These are phyloP conservation scores for Rubia yunnanensis DNA, from an alignment of 257 asterid genomes.

Conservation along the genomic window DNA sequence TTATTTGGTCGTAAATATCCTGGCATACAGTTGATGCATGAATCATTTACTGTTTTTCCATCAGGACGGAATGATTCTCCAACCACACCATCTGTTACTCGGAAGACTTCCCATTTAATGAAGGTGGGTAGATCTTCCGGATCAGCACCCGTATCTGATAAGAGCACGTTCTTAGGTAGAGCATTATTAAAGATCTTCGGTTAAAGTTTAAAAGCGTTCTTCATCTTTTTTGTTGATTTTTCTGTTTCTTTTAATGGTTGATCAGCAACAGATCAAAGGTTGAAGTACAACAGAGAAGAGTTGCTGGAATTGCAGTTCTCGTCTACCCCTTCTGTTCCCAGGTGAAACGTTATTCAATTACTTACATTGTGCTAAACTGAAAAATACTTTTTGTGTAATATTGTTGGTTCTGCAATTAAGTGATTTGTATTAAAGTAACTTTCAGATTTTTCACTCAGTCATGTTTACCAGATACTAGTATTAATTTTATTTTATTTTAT, in stretches of 20 bases:
- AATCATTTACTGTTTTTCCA: constrained; percentile 22
- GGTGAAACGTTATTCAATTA: constrained; percentile 16
- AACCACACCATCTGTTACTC: constrained; percentile 28
- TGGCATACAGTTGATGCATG: constrained; percentile 58
- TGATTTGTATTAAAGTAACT: too few relatives aligned
- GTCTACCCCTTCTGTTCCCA: constrained; percentile 19
- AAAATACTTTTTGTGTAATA: not conserved
- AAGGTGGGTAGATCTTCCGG: constrained; percentile 25
- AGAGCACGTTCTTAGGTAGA: constrained; percentile 40
- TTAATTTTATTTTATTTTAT: too few relatives aligned
- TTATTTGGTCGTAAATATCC: constrained; percentile 48
- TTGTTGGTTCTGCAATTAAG: not conserved
- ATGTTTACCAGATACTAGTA: too few relatives aligned
- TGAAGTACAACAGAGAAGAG: constrained; percentile 70
- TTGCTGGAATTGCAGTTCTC: constrained; percentile 45
- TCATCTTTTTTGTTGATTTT: constrained; percentile 2
- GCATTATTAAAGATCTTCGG: constrained; percentile 1
- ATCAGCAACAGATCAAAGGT: constrained; percentile 67
- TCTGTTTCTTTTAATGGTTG: not conserved
- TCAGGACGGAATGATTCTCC: constrained; percentile 20
- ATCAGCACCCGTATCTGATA: constrained; percentile 22
- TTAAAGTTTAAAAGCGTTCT: not conserved
- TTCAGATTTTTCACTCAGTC: too few relatives aligned
- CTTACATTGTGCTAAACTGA: not conserved
- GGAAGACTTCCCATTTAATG: constrained; percentile 17